Conservation (phyloP, 2,329 filamentous ascomycete species). For the Monosporascus sp. region DNA sequence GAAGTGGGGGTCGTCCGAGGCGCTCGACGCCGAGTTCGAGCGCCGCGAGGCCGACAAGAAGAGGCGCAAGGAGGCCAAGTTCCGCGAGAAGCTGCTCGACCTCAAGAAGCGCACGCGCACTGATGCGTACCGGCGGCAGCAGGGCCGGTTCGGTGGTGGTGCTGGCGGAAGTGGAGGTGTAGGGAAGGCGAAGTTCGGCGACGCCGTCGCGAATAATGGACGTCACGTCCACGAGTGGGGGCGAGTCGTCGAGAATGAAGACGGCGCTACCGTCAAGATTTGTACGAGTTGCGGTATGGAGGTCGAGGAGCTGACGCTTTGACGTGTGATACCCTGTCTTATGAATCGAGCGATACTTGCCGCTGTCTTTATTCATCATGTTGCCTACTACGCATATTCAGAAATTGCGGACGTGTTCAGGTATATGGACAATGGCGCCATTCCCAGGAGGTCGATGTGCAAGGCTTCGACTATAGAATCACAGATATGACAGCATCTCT, state of each 20-base stretch:
- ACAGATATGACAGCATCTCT: too few species aligned
- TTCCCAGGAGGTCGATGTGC: too few species aligned
- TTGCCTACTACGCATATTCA: too few species aligned
- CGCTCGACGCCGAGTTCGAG: slow-evolving; percentile 83
- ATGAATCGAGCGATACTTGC: too few species aligned
- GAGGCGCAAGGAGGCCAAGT: slow-evolving; percentile 81
- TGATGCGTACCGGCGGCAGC: slow-evolving; percentile 76
- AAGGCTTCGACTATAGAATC: too few species aligned
- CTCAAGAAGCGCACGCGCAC: slow-evolving; percentile 90
- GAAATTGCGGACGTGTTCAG: too few species aligned
- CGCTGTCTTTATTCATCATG: too few species aligned
- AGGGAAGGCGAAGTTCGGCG: slow-evolving; percentile 63
- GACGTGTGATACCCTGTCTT: slow-evolving; percentile 12
- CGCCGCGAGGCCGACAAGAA: slow-evolving; percentile 75
- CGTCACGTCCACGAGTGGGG: slow-evolving; percentile 90
- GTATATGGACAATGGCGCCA: too few species aligned
- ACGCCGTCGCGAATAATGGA: slow-evolving; percentile 60
- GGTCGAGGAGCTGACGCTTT: slow-evolving; percentile 70
- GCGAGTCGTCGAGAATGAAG: slow-evolving; percentile 60
- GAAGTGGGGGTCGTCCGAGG: slow-evolving; percentile 88
- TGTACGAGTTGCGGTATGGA: slow-evolving; percentile 74
- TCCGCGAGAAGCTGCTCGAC: slow-evolving; percentile 81
- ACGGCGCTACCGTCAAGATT: slow-evolving; percentile 75
- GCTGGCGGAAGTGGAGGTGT: slow-evolving; percentile 31
- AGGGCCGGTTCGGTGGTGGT: slow-evolving; percentile 43